Evolutionary conservation across 1,139 yeast species (phyloP), one percentile per base, ranked within the genome.

Genomic region (Meyerozyma carpophila): DNA sequence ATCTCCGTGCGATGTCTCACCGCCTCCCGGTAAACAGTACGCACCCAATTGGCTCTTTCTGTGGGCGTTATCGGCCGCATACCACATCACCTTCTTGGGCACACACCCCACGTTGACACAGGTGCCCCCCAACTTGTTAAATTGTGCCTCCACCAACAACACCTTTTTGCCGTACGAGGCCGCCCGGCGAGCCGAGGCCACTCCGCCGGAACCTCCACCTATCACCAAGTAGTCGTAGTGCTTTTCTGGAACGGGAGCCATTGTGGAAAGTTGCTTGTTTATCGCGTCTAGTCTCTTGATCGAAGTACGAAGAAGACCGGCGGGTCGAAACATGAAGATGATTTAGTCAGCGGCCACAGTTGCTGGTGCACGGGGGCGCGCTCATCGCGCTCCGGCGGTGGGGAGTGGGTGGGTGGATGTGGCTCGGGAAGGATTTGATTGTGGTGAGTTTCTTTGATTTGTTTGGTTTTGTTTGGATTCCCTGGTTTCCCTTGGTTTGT

Each of bases 141-240:
- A 81, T 46, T 82, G 79, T 36, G 88, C 81, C 65, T 93, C 98
- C 46, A 93, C 75, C 36, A 93, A 61, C 49, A 91, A 73, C 1
- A 94, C 85, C 54, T 89, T 88, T 28, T 94, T 95, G 25, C 98
- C 98, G 56, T 90, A 82, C 40, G 83, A 79, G 41, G 98, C 96
- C 10, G 98, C 98, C 57, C 98, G 81, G 63, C 99, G 82, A 18
- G 97, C 95, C 21, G 95, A 84, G 16, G 98, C 97, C 40, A 93
- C 97, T 53, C 99, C 99, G 43, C 98, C 99, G 36, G 97, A 89
- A n/a, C 99, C 99, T 49, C 98, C 99, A 41, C 99, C 99, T 55
- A 93, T 93, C 48, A 93, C 98, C 45, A 93, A 73, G 62, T 88
- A 93, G 57, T 91, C 90, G 72, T 82, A 93, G 60, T 88, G 93